Evolutionary conservation across 805 yeast genomes (phyloP).

Genomic region (Kuraishia molischiana): DNA sequence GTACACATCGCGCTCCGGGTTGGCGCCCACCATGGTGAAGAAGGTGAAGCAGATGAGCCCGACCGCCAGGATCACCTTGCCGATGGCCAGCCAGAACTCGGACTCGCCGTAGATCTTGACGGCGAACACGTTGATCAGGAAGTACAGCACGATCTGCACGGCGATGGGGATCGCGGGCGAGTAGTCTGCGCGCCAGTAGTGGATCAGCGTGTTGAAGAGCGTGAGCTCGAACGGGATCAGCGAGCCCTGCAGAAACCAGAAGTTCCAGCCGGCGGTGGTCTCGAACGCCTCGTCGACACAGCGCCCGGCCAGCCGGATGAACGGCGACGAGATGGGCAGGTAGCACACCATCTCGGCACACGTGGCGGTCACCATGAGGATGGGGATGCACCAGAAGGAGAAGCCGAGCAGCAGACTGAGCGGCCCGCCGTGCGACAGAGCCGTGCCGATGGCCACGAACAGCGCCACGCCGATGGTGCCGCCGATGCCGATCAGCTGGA

Average conservation of each 20-base stretch:
- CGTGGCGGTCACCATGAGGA: constrained; percentile 23
- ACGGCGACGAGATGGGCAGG: constrained; percentile 26
- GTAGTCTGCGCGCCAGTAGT: constrained; percentile 40
- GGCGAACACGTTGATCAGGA: constrained; percentile 32
- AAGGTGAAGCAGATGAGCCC: constrained; percentile 41
- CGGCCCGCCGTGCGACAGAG: constrained; percentile 25
- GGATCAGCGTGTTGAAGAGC: constrained; percentile 42
- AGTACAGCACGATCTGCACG: constrained; percentile 30
- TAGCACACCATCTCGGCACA: constrained; percentile 27
- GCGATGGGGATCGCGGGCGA: constrained; percentile 36
- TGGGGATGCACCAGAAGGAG: constrained; percentile 20
- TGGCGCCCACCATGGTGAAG: constrained; percentile 48
- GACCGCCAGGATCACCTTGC: constrained; percentile 35
- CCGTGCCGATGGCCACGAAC: constrained; percentile 26
- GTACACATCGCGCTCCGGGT: constrained; percentile 38
- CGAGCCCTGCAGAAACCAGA: constrained; percentile 31
- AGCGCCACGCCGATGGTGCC: constrained; percentile 30
- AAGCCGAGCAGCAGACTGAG: constrained; percentile 22
- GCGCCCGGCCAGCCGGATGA: constrained; percentile 26
- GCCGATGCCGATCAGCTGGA: constrained; percentile 29
- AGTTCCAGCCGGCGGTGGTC: constrained; percentile 24
- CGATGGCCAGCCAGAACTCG: constrained; percentile 36
- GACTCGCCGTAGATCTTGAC: constrained; percentile 41
- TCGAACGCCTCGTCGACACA: constrained; percentile 27
- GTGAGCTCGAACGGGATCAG: constrained; percentile 40